Evolutionary conservation across 2,329 filamentous ascomycete species (phyloP).

Genomic region (Leptoxyphium fumago): DNA sequence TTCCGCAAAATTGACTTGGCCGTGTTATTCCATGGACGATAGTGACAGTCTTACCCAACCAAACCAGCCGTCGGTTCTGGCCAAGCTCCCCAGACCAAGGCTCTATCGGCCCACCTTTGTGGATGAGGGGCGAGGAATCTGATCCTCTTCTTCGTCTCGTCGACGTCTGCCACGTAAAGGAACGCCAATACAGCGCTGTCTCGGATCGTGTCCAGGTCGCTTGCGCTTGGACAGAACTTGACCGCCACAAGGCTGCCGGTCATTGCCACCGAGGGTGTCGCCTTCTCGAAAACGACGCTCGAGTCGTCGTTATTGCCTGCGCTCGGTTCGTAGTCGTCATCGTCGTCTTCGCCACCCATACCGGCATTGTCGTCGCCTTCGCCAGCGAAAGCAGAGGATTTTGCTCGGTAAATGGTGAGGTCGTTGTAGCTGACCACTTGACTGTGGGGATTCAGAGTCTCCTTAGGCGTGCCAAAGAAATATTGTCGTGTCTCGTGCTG

Average conservation of each 20-base stretch:
- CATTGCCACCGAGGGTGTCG: slow-evolving; percentile 52
- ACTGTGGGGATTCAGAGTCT: slow-evolving; percentile 73
- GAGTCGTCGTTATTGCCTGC: slow-evolving; percentile 1
- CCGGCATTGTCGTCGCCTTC: slow-evolving; percentile 36
- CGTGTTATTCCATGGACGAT: not conserved
- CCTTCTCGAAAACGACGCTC: slow-evolving; percentile 25
- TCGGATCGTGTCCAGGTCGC: slow-evolving; percentile 56
- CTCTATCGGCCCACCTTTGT: slow-evolving; percentile 62
- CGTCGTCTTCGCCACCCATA: slow-evolving; percentile 18
- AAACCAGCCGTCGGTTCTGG: slow-evolving; percentile 72
- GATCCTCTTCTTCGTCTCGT: slow-evolving; percentile 67
- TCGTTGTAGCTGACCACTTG: slow-evolving; percentile 68
- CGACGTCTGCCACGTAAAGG: slow-evolving; percentile 81
- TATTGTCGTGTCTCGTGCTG: slow-evolving; percentile 77
- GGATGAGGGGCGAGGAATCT: slow-evolving; percentile 73
- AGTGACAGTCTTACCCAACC: slow-evolving; percentile 34
- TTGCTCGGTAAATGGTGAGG: slow-evolving; percentile 46
- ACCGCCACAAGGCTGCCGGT: slow-evolving; percentile 75
- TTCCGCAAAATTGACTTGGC: too few species aligned
- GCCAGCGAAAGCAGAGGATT: slow-evolving; percentile 6
- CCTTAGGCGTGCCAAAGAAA: slow-evolving; percentile 66
- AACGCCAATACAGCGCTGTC: slow-evolving; percentile 83
- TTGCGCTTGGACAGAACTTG: slow-evolving; percentile 52
- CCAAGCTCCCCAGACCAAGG: slow-evolving; percentile 73
- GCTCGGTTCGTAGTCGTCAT: slow-evolving; percentile 3